Evolutionary conservation across 1,284 basidiomycete species (phyloP), one percentile per base, ranked within the genome.

Genomic region (Puccinia novopanici): DNA sequence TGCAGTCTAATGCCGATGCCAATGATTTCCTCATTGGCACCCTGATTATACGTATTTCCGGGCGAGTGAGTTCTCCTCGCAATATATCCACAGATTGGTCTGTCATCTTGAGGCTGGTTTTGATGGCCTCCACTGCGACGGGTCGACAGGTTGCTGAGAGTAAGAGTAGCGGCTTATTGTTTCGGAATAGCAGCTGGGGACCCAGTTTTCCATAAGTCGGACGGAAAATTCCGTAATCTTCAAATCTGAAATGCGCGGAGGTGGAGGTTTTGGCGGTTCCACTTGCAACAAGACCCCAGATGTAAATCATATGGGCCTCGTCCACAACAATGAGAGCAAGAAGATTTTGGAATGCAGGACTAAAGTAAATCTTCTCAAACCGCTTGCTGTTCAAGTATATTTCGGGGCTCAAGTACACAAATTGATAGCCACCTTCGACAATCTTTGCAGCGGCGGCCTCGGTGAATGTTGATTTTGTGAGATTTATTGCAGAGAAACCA

Each of bases 101-200:
- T 3, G 15, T 48, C 24, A 50, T 12, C 24, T 72, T 72, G 15
- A 72, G 48, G 30, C n/a, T 72, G 15, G 15, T 30, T 34, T 71
- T 71, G 24, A 71, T 71, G 3, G 68, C 68, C 6, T 71, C 68
- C 2, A 71, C n/a, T 48, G 68, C 68, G 13, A 71, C n/a, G 13
- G 68, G 68, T 50, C 45, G 22, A 24, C 68, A 71, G 17, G 68
- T 71, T 13, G 68, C 68, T 34, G 68, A 50, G 22, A 71, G 50
- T 24, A 70, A 27, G 6, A 70, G n/a, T 3, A 70, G 5, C 8
- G 37, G 34, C 19, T 61, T 61, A 19, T 61, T 37, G 34, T 61
- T 61, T 37, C 15, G 24, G 34, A 61, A 61, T 19, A 71, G 37
- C 5, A 71, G 27, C 27, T 50, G 67, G 15, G 45, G 15, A 5